Evolutionary conservation across 1,284 basidiomycete genomes (phyloP).

Genomic region (Tilletia caries): DNA sequence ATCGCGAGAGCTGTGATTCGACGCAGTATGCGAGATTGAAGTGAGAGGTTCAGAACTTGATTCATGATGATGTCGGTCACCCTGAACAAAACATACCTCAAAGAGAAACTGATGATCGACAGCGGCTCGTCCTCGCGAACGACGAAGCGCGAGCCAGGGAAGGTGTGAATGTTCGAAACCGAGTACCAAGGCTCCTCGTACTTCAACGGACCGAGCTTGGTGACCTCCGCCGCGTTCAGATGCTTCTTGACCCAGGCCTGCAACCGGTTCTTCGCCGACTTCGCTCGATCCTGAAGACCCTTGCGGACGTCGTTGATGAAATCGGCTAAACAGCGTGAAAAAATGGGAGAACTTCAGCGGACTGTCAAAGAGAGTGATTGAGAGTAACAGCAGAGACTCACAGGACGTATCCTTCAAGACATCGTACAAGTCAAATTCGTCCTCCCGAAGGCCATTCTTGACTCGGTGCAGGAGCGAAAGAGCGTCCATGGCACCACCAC

Average conservation of each 20-base stretch:
- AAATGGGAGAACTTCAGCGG: not conserved
- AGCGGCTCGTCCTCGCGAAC: constrained; percentile 45
- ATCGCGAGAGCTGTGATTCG: constrained; percentile 15
- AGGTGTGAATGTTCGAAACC: constrained; percentile 27
- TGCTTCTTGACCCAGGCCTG: constrained; percentile 42
- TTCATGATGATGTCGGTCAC: no score
- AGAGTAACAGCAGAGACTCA: no score
- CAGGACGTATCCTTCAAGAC: constrained; percentile 26
- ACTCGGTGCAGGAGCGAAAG: constrained; percentile 31
- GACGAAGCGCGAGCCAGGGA: constrained; percentile 36
- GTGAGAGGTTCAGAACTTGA: no score
- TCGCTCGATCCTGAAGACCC: constrained; percentile 37
- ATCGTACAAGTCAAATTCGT: constrained; percentile 45
- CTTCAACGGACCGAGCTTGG: constrained; percentile 22
- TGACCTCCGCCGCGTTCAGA: constrained; percentile 15
- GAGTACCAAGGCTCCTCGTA: constrained; percentile 40
- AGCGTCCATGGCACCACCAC: constrained; percentile 20
- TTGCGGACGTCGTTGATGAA: constrained; percentile 41
- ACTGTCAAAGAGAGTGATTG: not conserved
- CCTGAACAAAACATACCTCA: constrained; percentile 24
- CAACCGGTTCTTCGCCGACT: constrained; percentile 38
- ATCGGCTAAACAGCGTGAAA: constrained; percentile 15
- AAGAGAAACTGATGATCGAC: constrained; percentile 44
- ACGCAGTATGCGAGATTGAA: no score
- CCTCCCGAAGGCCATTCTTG: constrained; percentile 26